Conservation (phyloP, 1,284 basidiomycete species). For the Boletus semigastroideus region DNA sequence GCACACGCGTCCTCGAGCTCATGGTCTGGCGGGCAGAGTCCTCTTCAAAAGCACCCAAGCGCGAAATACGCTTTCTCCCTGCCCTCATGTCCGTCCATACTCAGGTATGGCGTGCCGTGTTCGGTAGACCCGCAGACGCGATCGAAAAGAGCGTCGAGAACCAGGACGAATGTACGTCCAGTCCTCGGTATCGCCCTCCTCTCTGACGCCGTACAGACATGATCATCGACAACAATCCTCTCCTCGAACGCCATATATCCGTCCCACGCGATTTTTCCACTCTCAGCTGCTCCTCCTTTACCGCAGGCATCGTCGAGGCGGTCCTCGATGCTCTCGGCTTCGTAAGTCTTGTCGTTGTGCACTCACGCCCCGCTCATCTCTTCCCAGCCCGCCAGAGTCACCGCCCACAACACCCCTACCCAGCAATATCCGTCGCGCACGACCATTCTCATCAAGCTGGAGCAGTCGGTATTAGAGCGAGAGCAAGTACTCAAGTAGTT, state of each 20-base stretch:
- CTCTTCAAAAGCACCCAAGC: conserved; percentile 76
- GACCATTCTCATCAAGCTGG: conserved; percentile 93
- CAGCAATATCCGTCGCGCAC: conserved; percentile 80
- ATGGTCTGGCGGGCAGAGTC: conserved; percentile 73
- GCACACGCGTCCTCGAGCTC: conserved; percentile 78
- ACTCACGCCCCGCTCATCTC: conserved; percentile 8
- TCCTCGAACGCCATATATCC: conserved; percentile 88
- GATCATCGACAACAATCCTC: conserved; percentile 97
- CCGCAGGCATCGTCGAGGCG: conserved; percentile 96
- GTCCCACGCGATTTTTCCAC: conserved; percentile 94
- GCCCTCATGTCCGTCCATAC: conserved; percentile 91
- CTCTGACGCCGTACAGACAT: conserved; percentile 64
- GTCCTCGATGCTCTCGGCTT: conserved; percentile 95
- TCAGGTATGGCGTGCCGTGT: conserved; percentile 92
- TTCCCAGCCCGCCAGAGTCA: conserved; percentile 89
- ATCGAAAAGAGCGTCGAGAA: conserved; percentile 96
- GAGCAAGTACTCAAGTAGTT: conserved; percentile 74
- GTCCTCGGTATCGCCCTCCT: background rate
- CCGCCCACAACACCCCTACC: conserved; percentile 91
- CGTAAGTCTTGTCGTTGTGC: conserved; percentile 52
- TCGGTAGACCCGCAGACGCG: conserved; percentile 91
- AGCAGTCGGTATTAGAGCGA: conserved; percentile 84
- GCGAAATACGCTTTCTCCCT: conserved; percentile 85
- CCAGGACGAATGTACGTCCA: conserved; percentile 84
- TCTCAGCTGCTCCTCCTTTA: conserved; percentile 94